These are phyloP conservation scores for Barnettozyma populi DNA, from an alignment of 805 yeast species.

Conservation along the genomic window DNA sequence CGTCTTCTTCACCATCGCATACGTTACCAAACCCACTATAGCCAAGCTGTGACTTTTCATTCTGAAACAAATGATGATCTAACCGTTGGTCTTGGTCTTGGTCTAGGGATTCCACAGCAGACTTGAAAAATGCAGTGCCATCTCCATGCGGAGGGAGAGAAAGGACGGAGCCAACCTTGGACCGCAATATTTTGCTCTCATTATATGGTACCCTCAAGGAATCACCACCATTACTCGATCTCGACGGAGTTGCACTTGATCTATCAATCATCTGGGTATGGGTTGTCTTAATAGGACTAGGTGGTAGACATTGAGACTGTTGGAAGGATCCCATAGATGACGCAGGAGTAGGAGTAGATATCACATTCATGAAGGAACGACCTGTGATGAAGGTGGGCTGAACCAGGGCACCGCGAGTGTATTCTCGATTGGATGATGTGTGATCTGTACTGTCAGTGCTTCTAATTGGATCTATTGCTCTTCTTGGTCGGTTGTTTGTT, in stretches of 20 bases:
- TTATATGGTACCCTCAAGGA: conserved; percentile 3
- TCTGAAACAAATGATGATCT: neutral
- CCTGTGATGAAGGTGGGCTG: neutral
- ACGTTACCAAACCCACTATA: neutral
- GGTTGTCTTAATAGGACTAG: neutral
- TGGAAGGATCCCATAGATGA: neutral
- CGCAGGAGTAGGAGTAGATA: neutral
- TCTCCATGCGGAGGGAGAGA: conserved; percentile 4
- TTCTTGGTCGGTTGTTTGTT: neutral
- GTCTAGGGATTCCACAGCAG: conserved; percentile 4
- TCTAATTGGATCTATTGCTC: neutral
- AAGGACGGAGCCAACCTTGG: neutral
- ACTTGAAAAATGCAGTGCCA: conserved; percentile 8
- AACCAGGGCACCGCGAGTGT: neutral
- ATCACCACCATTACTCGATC: neutral
- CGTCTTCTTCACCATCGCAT: neutral
- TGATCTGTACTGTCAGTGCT: neutral
- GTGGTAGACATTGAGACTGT: neutral
- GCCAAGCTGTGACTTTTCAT: neutral
- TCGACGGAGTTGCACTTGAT: neutral
- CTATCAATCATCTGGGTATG: neutral
- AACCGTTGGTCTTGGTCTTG: neutral
- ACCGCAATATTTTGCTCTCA: neutral
- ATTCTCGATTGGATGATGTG: neutral
- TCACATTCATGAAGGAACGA: neutral